Evolutionary conservation across 441 rosid genomes (phyloP).

Genomic region (Brassica balearica): DNA sequence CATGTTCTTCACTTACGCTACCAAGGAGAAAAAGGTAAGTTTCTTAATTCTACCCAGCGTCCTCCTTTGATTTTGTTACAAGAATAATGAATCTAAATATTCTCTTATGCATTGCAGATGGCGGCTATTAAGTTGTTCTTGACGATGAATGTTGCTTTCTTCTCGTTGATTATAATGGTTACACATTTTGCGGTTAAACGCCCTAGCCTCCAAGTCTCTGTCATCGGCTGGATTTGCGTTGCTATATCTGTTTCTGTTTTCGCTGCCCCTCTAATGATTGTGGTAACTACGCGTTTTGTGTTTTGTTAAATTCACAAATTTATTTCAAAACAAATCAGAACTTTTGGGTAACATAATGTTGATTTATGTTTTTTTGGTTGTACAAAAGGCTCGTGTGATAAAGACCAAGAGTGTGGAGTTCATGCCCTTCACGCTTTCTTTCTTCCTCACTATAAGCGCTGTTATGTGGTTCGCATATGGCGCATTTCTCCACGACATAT

Average conservation of each 20-base stretch:
- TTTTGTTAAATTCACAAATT: neutral
- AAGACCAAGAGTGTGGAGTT: constrained; percentile 86
- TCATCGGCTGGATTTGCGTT: constrained; percentile 90
- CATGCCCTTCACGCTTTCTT: constrained; percentile 89
- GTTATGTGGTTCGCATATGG: constrained; percentile 86
- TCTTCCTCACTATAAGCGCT: constrained; percentile 82
- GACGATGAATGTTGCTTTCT: constrained; percentile 62
- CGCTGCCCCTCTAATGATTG: constrained; percentile 78
- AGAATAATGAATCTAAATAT: neutral
- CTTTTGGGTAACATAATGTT: neutral
- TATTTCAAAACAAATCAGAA: neutral
- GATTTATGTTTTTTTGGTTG: neutral
- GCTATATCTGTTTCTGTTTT: constrained; percentile 70
- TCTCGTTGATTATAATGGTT: constrained; percentile 55
- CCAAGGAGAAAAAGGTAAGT: constrained; percentile 58
- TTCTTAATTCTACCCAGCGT: neutral
- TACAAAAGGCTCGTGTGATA: constrained; percentile 68
- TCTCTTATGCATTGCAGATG: constrained; percentile 50
- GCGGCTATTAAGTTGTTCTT: constrained; percentile 59
- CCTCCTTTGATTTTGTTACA: neutral
- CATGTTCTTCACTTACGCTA: constrained; percentile 63
- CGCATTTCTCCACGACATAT: constrained; percentile 57
- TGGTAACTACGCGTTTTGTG: constrained; percentile 47
- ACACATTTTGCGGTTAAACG: constrained; percentile 48
- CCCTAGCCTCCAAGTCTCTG: constrained; percentile 30